Evolutionary conservation across 306 rosid genomes (phyloP), one percentile per base, ranked within the genome.

Genomic region (Trifolium dubium): DNA sequence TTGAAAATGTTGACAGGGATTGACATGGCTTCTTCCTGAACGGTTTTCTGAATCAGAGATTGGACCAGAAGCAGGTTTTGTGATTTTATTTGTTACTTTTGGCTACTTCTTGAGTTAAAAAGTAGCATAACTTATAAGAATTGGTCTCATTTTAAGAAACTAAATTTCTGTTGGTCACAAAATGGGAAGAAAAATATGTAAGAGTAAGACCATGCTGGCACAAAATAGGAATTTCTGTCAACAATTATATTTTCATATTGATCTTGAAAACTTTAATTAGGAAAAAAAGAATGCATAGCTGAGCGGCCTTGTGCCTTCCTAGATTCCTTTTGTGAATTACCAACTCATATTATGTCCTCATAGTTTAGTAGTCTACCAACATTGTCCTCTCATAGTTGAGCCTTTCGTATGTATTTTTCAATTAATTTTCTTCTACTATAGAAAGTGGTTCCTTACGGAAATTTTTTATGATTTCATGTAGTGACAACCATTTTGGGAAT

Each of bases 31-130:
- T 90, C 89, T 94, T 79, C 98, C 97, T 0, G 99, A 94, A 80
- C 87, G 97, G 18, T 94, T 94, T 82, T 94, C 99, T 18, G 87
- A 86, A 54, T 92, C 99, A 77, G 99, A 94, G 82, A 94, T 94
- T 81, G 99, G 89, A 76, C 99, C 99, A 79, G 99, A 94, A 94
- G 97, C 99, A 94, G 97, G 99, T 94, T 86, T 94, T 86, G 91
- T 92, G 97, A 91, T 56, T 78, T 91, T 78, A 89, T 88, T 92
- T 92, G 87, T 89, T 87, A 86, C 92, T 75, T 86, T 86, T 86
- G 85, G 85, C 87, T 80, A 64, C 90, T 85, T 86, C 83, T 85
- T 69, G 67, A 81, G 78, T 76, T 76, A 40, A 72, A 60, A 66
- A 62, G 51, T 67, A 73, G 44, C 64, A 51, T 18, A 53, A 18